Conservation (phyloP, 805 yeast species). For the Candida anglica region DNA sequence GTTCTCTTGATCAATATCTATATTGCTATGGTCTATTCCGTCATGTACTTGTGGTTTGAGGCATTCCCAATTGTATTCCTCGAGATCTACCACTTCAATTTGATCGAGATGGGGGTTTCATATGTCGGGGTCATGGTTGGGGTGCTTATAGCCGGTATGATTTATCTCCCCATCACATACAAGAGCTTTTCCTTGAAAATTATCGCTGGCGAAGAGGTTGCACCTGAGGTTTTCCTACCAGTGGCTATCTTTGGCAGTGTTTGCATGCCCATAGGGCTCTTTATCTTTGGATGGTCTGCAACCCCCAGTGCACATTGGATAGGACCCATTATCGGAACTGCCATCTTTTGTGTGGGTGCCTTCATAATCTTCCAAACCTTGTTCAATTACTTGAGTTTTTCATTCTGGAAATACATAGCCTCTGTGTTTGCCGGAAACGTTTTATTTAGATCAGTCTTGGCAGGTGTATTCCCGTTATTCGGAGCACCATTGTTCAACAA, state of each 20-base stretch:
- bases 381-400: slow-evolving; percentile 45
- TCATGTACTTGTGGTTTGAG: slow-evolving; percentile 55
- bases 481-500: slow-evolving; percentile 56
- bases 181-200: slow-evolving; percentile 15
- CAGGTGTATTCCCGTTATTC: slow-evolving; percentile 62
- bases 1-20: slow-evolving; percentile 51
- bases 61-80: slow-evolving; percentile 57
- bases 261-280: slow-evolving; percentile 44
- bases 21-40: slow-evolving; percentile 49
- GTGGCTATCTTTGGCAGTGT: slow-evolving; percentile 38
- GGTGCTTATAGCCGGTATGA: slow-evolving; percentile 29
- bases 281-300: slow-evolving; percentile 52
- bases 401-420: slow-evolving; percentile 49
- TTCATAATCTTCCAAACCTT: slow-evolving; percentile 50
- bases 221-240: slow-evolving; percentile 44
- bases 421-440: slow-evolving; percentile 59
- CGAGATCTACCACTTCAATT: slow-evolving; percentile 42
- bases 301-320: slow-evolving; percentile 43
- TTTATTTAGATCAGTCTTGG: slow-evolving; percentile 47
- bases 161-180: slow-evolving; percentile 23
- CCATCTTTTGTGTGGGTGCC: slow-evolving; percentile 34
- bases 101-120: no score
- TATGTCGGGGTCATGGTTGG: slow-evolving; percentile 48
- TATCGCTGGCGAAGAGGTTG: slow-evolving; percentile 18
- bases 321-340: slow-evolving; percentile 42